Evolutionary conservation across 257 asterid genomes (phyloP).

Genomic region (Solanum okadae): DNA sequence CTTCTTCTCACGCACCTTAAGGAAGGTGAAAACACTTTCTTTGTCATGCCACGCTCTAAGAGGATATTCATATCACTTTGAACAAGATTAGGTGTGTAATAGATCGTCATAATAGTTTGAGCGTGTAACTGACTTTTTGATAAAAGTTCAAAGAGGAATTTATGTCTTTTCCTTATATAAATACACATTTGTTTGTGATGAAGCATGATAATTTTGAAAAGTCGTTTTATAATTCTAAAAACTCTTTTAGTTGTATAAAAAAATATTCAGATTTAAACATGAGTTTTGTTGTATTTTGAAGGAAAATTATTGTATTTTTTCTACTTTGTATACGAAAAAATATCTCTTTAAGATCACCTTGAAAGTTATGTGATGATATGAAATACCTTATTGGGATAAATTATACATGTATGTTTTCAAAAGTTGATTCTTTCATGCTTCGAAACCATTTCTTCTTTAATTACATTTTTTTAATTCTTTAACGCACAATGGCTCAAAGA

Average conservation of each 20-base stretch:
- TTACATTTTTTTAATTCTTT: background rate
- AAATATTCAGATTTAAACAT: accelerated
- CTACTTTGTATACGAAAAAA: too few relatives aligned
- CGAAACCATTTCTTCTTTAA: background rate
- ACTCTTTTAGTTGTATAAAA: background rate
- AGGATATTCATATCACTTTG: too few relatives aligned
- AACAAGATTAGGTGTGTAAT: too few relatives aligned
- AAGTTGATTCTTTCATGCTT: background rate
- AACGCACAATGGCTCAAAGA: background rate
- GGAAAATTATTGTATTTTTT: too few relatives aligned
- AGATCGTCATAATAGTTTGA: accelerated
- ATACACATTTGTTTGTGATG: background rate
- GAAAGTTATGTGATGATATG: background rate
- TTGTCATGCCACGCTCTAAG: too few relatives aligned
- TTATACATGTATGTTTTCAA: background rate
- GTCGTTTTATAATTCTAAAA: background rate
- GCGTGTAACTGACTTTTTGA: too few relatives aligned
- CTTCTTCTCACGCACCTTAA: too few relatives aligned
- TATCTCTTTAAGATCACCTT: background rate
- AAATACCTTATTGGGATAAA: background rate
- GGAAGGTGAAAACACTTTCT: too few relatives aligned
- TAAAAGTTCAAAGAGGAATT: too few relatives aligned
- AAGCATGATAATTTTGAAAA: background rate
- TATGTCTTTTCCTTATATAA: too few relatives aligned
- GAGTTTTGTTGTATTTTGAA: background rate